phyloP scores from a whole-genome alignment of 169 alveolate genomes.

The Babesia divergens region DNA sequence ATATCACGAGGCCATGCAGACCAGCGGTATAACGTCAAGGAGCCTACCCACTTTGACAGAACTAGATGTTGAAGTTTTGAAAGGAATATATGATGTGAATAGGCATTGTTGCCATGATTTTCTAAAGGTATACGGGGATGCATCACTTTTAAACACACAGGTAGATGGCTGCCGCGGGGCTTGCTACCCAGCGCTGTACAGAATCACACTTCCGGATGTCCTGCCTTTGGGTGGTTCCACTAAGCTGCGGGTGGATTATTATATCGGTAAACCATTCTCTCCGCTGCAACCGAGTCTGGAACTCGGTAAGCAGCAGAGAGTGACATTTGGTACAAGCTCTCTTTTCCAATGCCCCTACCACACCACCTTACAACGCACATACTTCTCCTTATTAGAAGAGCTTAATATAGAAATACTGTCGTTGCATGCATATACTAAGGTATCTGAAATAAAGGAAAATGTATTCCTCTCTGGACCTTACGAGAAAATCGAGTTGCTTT shows the following conservation, averaged over 20 bases:
- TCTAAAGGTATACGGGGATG: background rate
- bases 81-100: background rate
- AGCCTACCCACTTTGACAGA: background rate
- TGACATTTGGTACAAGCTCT: background rate
- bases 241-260: background rate
- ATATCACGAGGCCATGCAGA: constrained; percentile 44
- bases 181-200: constrained; percentile 21
- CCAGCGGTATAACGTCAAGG: background rate
- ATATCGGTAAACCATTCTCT: constrained; percentile 15
- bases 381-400: background rate
- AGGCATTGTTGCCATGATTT: background rate
- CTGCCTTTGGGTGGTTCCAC: background rate
- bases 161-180: background rate
- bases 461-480: constrained; percentile 18
- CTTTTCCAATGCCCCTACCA: constrained; percentile 11
- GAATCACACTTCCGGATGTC: background rate
- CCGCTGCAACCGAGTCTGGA: background rate
- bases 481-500: constrained; percentile 17
- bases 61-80: background rate
- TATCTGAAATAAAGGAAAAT: background rate
- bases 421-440: background rate
- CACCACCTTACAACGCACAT: constrained; percentile 3
- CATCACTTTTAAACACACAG: background rate
- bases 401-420: background rate
- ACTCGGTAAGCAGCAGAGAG: constrained; percentile 21